Percentiles rank a stretch among this genome's conserved stretches.
phyloP scores from a whole-genome alignment of 352 stramenopile species.

The Sclerospora graminicola region DNA sequence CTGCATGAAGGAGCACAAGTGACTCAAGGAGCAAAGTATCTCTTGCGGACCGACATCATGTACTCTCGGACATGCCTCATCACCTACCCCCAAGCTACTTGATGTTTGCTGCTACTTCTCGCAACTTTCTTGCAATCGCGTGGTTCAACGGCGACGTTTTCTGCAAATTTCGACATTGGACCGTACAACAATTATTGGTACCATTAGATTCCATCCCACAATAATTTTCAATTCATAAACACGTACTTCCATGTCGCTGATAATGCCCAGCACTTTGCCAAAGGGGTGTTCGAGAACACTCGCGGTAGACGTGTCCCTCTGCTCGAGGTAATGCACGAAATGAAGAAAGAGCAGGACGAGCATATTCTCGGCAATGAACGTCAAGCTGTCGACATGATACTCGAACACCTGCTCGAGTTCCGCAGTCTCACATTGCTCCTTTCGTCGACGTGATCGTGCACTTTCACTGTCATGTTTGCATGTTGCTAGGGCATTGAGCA shows the following conservation, averaged over 20 bases:
- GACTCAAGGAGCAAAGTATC: conserved; percentile 51
- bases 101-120: conserved; percentile 39
- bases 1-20: conserved; percentile 67
- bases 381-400: conserved; percentile 65
- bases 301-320: conserved; percentile 16
- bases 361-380: conserved; percentile 75
- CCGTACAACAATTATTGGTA: no score
- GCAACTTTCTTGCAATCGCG: conserved; percentile 51
- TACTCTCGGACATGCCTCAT: conserved; percentile 27
- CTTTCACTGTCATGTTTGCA: conserved; percentile 12
- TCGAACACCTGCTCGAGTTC: conserved; percentile 50
- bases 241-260: conserved; percentile 56
- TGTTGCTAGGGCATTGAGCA: conserved; percentile 21
- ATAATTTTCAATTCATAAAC: background rate
- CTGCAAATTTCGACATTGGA: conserved; percentile 1
- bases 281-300: no score
- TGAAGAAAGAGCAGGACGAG: conserved; percentile 58
- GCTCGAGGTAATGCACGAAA: conserved; percentile 48
- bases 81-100: no score
- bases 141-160: conserved; percentile 65
- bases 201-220: no score
- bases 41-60: conserved; percentile 77
- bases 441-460: conserved; percentile 16
- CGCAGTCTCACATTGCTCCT: conserved; percentile 29
- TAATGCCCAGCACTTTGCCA: conserved; percentile 54